Evolutionary conservation across 306 rosid genomes (phyloP), one percentile per base, ranked within the genome.

Genomic region (Quercus glauca): DNA sequence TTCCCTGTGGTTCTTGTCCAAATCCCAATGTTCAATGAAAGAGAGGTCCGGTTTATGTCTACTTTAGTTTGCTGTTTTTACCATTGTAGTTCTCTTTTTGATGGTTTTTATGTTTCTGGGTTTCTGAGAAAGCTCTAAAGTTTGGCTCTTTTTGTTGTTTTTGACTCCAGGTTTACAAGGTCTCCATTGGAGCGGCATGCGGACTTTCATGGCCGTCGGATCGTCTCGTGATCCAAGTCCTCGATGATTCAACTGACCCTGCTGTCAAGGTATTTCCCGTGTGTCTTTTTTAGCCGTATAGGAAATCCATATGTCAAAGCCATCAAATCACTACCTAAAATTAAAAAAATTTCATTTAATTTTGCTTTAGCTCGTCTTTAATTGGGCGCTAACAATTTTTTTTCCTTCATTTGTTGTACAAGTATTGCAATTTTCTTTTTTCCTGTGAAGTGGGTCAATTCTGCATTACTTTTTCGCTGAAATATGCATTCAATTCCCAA

Each of bases 101-200:
- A 21, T 12, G 2, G 14, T 33, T 17, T 71, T 9, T 33, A 25
- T 31, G 45, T 68, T 72, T 55, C 25, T 73, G 77, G 81, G 61
- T 73, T 74, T 69, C 21, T 76, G 71, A n/a, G 43, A 59, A 57
- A 76, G 19, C 52, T 28, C 72, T 20, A 7, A 78, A 61, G 64
- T 64, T 35, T 21, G 87, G 58, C 61, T 76, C 10, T 26, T n/a
- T 45, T 76, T 29, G 51, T 59, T 25, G 71, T 55, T 84, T 74
- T 29, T 79, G 77, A 53, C 6, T 2, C 23, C 82, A 96, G 99
- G 98, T 93, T 78, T 96, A 96, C 76, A 96, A 93, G 87, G 90
- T 96, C 81, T 96, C 99, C 25, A 96, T 96, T 83, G 99, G 99
- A 64, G 99, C 99, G 29, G 98, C 99, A 74, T 96, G 99, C 51